Base-by-base conservation (phyloP, 768 basidiomycete genomes). In the Cubamyces lactineus region DNA sequence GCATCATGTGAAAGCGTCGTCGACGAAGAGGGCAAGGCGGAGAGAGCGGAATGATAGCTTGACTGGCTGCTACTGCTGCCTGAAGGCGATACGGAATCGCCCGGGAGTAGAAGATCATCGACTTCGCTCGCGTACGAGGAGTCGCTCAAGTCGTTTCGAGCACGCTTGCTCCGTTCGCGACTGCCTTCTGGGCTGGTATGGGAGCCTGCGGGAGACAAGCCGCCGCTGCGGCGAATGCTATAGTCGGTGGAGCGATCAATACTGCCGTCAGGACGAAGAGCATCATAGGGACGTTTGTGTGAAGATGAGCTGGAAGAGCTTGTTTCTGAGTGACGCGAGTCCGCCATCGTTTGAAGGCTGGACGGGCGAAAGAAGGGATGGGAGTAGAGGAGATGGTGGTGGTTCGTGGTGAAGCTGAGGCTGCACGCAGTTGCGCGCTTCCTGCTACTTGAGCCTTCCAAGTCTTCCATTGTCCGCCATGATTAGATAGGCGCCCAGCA, bases 1-100 rank as follows among this genome's bases (percentile, higher is more conserved):
- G 12, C 17, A 3, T 55, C 46, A 11, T 38, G 2, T 0, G 23
- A 12, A 12, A 34, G 11, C 12, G 54, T 48, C 7, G 54, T 57
- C 24, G 38, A 8, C 8, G 23, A 38, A 11, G 43, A 26, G 28
- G 62, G 50, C 21, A 64, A 28, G 7, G 38, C 34, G 23, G 63
- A 64, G 8, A 39, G 58, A n/a, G 63, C 63, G 1, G 63, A 64
- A 53, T 64, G 63, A 26, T 64, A 64, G 43, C 58, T 64, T 5
- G 57, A 55, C 8, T 26, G 51, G 46, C 59, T 64, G 54, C 59
- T 57, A 53, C 49, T 40, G 50, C 57, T 61, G 43, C 34, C 38
- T 26, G 54, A 52, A 26, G 64, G 52, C 2, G 64, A 61, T 38
- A 52, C 34, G 28, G 60, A 51, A 17, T 47, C 28, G 41, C 34